Base-by-base conservation (phyloP, 176 grass and related monocot genomes). In the Poa annua region DNA sequence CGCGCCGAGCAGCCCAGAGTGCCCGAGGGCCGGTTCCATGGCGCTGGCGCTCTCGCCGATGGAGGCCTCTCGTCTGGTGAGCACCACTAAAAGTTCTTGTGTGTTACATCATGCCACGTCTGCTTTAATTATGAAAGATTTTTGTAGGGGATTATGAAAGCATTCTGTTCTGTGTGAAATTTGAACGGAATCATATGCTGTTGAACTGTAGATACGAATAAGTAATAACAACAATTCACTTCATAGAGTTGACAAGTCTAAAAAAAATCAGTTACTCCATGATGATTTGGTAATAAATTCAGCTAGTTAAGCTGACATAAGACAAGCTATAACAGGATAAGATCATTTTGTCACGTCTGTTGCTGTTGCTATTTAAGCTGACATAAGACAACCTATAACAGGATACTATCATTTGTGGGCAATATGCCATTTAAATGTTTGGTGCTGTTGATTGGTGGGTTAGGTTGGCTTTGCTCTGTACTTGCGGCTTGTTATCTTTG, bases 31-130 rank as follows among this genome's bases (percentile, higher is more conserved):
- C 55, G 60, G 35, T 84, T 91, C 50, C 76, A 88, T 11, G 75
- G 71, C 71, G 66, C 84, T 4, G 79, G 74, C 15, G 12, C 75
- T 71, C 64, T 81, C 39, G 38, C 56, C 45, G 54, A 91, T 53
- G 82, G 74, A n/a, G 48, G 55, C 66, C 70, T 76, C 47, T 81
- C 67, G 38, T 81, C 74, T 54, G 89, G 91, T 94, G 83, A 93
- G 87, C 42, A 25, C 56, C 56, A 16, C 6, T 65, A 19, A 9
- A 19, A 9, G 19, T 38, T 57, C 39, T 38, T 68, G 42, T 71
- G n/a, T 48, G 12, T 77, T 22, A 56, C 21, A 53, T 55, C 34
- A 17, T 72, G 42, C 10, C 34, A 16, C 26, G 56, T 74, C 38
- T 5, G 51, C 1, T 79, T 79, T 50, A 75, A 67, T 85, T 80